These are phyloP conservation scores for Curvularia sp. DNA, from an alignment of 2,329 filamentous ascomycete genomes.

Conservation along the genomic window DNA sequence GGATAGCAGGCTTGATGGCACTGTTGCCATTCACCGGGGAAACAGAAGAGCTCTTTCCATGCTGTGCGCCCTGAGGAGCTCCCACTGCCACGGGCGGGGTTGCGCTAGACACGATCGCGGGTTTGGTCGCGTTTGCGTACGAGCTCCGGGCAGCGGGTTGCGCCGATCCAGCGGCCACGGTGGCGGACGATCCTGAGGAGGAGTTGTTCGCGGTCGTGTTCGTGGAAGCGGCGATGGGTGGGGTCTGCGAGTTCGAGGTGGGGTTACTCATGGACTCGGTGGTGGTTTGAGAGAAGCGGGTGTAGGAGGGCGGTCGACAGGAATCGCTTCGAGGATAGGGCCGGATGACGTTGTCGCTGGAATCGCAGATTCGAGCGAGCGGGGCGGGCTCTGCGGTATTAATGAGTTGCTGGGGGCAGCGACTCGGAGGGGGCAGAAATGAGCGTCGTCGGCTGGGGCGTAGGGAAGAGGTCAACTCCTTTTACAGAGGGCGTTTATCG, in stretches of 20 bases:
- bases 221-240: conserved; percentile 57
- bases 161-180: conserved; percentile 60
- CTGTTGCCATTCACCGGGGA: conserved; percentile 87
- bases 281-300: conserved; percentile 20
- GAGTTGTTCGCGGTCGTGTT: conserved; percentile 57
- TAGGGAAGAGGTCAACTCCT: conserved; percentile 37
- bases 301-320: conserved; percentile 13
- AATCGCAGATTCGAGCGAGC: conserved; percentile 44
- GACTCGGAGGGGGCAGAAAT: conserved; percentile 41
- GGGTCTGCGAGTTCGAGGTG: conserved; percentile 59
- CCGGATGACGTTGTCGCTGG: conserved; percentile 28
- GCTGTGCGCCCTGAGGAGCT: conserved; percentile 60
- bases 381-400: conserved; percentile 28
- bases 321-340: conserved; percentile 21
- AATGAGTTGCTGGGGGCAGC: conserved; percentile 31
- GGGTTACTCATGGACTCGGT: conserved; percentile 64
- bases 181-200: conserved; percentile 59
- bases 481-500: conserved; percentile 34
- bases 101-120: conserved; percentile 59
- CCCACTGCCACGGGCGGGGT: conserved; percentile 62
- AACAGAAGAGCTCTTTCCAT: conserved; percentile 55
- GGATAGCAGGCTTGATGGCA: conserved; percentile 44
- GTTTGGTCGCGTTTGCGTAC: conserved; percentile 68
- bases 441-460: conserved; percentile 26
- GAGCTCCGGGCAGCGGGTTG: conserved; percentile 62